Evolutionary conservation across 2,329 filamentous ascomycete genomes (phyloP).

Genomic region (Trichoderma koningii): DNA sequence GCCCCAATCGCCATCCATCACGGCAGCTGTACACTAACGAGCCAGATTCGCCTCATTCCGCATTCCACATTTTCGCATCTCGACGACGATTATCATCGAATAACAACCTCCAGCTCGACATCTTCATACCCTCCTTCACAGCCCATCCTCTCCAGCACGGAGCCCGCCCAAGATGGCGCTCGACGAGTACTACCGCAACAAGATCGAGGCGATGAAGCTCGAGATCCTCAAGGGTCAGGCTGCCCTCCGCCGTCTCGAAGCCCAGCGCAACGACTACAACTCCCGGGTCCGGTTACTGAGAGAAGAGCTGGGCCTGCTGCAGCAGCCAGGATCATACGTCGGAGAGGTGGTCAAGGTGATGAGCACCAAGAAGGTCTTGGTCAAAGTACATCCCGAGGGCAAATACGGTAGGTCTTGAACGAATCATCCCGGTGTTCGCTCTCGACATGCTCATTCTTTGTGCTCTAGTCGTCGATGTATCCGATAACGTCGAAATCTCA

Average conservation of each 20-base stretch:
- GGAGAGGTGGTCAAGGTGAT: slow-evolving; percentile 99
- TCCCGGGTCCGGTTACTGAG: slow-evolving; percentile 91
- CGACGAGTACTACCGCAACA: slow-evolving; percentile 99
- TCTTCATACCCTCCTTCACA: background rate
- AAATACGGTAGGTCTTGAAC: slow-evolving; percentile 80
- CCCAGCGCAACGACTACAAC: slow-evolving; percentile 99
- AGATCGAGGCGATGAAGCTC: slow-evolving; percentile 99
- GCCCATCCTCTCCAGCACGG: slow-evolving; percentile 21
- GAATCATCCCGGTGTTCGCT: background rate
- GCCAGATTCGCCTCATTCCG: slow-evolving; percentile 17
- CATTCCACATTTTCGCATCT: slow-evolving; percentile 5
- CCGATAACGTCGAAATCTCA: slow-evolving; percentile 88
- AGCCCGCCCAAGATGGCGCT: slow-evolving; percentile 77
- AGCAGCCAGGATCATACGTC: slow-evolving; percentile 97
- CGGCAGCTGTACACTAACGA: slow-evolving; percentile 15
- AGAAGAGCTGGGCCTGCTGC: slow-evolving; percentile 91
- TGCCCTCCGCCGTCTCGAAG: slow-evolving; percentile 89
- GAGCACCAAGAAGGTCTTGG: slow-evolving; percentile 98
- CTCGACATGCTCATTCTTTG: background rate
- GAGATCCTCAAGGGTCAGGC: slow-evolving; percentile 99
- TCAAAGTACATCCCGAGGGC: slow-evolving; percentile 98
- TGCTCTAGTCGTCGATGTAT: slow-evolving; percentile 84
- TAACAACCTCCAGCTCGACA: background rate
- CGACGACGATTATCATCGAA: slow-evolving; percentile 7
- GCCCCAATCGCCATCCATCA: slow-evolving; percentile 32